Conservation (phyloP, 192 early-diverging fungal species). For the Backusella morwellensis region DNA sequence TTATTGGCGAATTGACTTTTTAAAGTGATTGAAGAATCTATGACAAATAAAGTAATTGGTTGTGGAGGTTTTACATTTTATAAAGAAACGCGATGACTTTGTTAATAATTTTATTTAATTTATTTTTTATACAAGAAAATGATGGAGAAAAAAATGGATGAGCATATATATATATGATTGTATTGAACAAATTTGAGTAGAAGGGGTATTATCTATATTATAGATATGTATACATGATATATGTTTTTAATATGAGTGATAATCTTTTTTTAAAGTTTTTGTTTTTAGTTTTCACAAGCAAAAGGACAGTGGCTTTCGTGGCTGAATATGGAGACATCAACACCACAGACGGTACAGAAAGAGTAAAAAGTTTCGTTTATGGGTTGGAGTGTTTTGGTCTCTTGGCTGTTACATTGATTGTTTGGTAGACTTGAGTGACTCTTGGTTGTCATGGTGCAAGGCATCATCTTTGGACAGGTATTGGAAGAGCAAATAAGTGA, state of each 20-base stretch:
- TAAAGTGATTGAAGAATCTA: not conserved
- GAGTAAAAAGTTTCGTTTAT: not conserved
- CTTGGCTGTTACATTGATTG: not conserved
- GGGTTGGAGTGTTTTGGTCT: not conserved
- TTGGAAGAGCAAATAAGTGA: not conserved
- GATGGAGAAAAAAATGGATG: not conserved
- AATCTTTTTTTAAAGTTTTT: not conserved
- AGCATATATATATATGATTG: not conserved
- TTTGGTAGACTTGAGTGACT: not conserved
- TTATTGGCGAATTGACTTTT: not conserved
- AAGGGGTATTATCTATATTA: not conserved
- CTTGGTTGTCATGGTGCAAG: not conserved
- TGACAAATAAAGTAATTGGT: constrained; percentile 9
- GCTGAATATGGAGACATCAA: constrained; percentile 1
- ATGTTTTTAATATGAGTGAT: not conserved
- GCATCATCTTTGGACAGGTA: not conserved
- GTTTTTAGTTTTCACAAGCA: not conserved
- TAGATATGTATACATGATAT: not conserved
- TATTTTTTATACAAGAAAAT: not conserved
- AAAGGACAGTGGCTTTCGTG: constrained; percentile 11
- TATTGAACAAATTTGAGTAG: not conserved
- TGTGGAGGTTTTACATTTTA: not conserved
- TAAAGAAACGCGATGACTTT: no score
- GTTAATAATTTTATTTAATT: not conserved
- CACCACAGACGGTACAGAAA: constrained; percentile 8